Conservation (phyloP, 148 eudicot species). For the Cornus controversa region DNA sequence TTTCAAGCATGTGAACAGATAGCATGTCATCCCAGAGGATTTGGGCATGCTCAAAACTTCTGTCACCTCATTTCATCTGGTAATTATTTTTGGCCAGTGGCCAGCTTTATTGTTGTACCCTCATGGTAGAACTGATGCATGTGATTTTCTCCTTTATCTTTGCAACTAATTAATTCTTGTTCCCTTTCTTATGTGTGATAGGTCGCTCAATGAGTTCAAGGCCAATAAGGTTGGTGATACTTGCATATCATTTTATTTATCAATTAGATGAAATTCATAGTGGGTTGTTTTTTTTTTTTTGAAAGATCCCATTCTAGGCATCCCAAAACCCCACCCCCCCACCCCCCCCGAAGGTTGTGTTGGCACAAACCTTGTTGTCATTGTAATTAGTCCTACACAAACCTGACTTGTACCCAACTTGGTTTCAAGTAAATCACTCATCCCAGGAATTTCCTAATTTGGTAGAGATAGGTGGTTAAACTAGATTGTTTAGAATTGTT, state of each 20-base stretch:
- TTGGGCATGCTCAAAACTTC: conserved; percentile 29
- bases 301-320: not conserved
- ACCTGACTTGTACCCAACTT: not conserved
- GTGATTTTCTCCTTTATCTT: conserved; percentile 7
- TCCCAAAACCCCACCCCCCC: not conserved
- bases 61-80: conserved; percentile 33
- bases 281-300: not conserved
- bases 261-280: not conserved
- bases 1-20: conserved; percentile 24
- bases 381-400: not conserved
- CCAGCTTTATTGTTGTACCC: conserved; percentile 4
- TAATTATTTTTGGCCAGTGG: conserved; percentile 8
- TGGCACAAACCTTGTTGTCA: not conserved
- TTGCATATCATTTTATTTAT: not conserved
- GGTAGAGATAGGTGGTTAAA: not conserved
- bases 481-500: not conserved
- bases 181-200: conserved; percentile 16
- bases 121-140: not conserved
- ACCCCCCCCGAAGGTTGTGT: not conserved
- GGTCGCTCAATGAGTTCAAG: conserved; percentile 27
- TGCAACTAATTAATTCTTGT: not conserved
- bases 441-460: not conserved
- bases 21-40: conserved; percentile 16
- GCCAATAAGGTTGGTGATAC: conserved; percentile 39
- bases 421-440: not conserved